A percentile compares a stretch with the other conserved stretches of the same genome.
Conservation (phyloP, 176 grass and related monocot genomes). For the Zoysia japonica region DNA sequence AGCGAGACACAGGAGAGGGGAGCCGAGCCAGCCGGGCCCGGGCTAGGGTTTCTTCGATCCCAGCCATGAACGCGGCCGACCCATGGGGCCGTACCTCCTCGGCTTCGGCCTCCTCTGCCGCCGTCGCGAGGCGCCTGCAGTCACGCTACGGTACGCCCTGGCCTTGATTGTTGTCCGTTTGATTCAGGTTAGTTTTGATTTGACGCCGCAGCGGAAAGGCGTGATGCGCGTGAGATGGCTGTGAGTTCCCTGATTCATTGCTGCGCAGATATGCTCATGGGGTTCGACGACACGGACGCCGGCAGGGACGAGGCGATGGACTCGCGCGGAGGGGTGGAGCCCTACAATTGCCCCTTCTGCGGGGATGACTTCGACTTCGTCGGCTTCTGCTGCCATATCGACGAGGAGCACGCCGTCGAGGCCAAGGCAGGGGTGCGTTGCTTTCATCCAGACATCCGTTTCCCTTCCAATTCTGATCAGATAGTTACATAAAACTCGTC, state of each 20-base stretch:
- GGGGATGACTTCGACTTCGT: constrained; percentile 87
- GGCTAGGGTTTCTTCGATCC: constrained; percentile 41
- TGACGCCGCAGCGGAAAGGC: neutral
- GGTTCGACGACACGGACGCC: constrained; percentile 59
- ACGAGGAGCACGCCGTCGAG: constrained; percentile 82
- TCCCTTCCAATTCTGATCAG: neutral
- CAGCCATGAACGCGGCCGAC: constrained; percentile 50
- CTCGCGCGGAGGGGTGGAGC: constrained; percentile 39
- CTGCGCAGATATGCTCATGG: constrained; percentile 64
- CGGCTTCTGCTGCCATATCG: constrained; percentile 75
- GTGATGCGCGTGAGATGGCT: neutral
- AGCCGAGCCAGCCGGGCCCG: neutral
- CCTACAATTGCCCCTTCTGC: constrained; percentile 80
- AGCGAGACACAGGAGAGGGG: neutral
- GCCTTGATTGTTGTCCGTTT: neutral
- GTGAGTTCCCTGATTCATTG: neutral
- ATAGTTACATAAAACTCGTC: neutral
- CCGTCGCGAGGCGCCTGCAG: constrained; percentile 66
- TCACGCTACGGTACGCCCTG: constrained; percentile 56
- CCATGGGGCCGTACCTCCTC: constrained; percentile 56
- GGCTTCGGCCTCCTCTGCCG: neutral
- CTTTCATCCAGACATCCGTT: neutral
- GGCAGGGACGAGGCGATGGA: constrained; percentile 49
- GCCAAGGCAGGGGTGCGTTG: constrained; percentile 65
- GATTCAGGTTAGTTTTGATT: neutral